Percentiles rank a stretch among this genome's conserved stretches.
phyloP scores from a whole-genome alignment of 352 stramenopile species.

The Globisporangium paddicum region DNA sequence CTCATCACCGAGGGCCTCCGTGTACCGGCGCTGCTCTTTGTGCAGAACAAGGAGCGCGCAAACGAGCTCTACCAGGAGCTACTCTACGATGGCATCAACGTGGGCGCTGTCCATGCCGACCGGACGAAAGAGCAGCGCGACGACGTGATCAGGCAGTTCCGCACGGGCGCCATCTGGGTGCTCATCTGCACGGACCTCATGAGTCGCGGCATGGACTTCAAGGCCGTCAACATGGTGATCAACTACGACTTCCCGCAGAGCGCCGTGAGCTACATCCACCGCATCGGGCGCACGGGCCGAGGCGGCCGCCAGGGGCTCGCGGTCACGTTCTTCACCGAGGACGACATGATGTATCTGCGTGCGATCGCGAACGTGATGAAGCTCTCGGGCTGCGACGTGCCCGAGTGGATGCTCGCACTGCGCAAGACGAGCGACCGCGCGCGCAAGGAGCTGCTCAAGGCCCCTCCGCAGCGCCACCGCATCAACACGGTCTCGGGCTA shows the following conservation, averaged over 20 bases:
- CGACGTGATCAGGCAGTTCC: conserved; percentile 94
- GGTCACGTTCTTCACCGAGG: conserved; percentile 98
- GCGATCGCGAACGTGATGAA: conserved; percentile 99
- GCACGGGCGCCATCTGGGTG: conserved; percentile 96
- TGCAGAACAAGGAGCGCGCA: conserved; percentile 98
- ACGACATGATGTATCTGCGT: conserved; percentile 92
- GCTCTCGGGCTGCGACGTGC: conserved; percentile 96
- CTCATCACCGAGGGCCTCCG: conserved; percentile 89
- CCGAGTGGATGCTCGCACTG: conserved; percentile 97
- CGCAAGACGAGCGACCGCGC: conserved; percentile 81
- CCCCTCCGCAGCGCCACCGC: conserved; percentile 56
- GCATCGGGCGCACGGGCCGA: conserved; percentile 95
- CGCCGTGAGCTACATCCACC: conserved; percentile 95
- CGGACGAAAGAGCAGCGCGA: conserved; percentile 93
- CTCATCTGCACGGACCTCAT: conserved; percentile 99
- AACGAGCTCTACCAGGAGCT: conserved; percentile 97
- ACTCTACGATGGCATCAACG: conserved; percentile 96
- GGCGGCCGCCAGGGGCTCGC: conserved; percentile 91
- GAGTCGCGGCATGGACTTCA: conserved; percentile 98
- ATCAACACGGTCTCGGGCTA: conserved; percentile 87
- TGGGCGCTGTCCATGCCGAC: conserved; percentile 97
- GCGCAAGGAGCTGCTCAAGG: conserved; percentile 81
- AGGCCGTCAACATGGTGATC: conserved; percentile 99
- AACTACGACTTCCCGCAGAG: conserved; percentile 99
- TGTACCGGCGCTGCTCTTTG: conserved; percentile 97